Evolutionary conservation across 371 early-diverging fungal species (phyloP).

Genomic region (Mortierella sp.): DNA sequence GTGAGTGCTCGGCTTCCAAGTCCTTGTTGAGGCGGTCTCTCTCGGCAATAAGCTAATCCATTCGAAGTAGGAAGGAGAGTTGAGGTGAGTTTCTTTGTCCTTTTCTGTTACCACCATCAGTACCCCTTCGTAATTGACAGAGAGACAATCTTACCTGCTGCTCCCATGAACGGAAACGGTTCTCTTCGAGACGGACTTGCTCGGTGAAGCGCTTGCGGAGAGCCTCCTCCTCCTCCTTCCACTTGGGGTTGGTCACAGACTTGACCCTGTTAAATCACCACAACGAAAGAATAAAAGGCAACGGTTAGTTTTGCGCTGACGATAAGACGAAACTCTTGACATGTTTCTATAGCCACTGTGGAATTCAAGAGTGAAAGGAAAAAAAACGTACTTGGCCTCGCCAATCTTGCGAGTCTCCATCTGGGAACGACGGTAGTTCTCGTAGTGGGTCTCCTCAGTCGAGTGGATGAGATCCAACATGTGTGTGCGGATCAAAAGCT

Average conservation of each 20-base stretch:
- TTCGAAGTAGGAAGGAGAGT: background rate
- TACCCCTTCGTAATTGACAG: too few relatives aligned
- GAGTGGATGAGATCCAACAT: slow-evolving; percentile 94
- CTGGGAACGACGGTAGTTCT: slow-evolving; percentile 88
- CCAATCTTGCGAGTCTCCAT: slow-evolving; percentile 90
- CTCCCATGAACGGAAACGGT: slow-evolving; percentile 97
- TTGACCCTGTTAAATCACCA: slow-evolving; percentile 61
- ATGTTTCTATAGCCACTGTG: too few relatives aligned
- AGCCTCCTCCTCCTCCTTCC: slow-evolving; percentile 95
- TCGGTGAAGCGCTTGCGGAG: slow-evolving; percentile 95
- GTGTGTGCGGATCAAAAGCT: slow-evolving; percentile 93
- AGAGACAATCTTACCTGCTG: slow-evolving; percentile 74
- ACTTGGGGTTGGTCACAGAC: slow-evolving; percentile 84
- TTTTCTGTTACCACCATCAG: background rate
- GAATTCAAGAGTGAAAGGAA: too few relatives aligned
- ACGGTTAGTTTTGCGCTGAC: background rate
- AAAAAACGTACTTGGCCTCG: slow-evolving; percentile 72
- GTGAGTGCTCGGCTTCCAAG: slow-evolving; percentile 91
- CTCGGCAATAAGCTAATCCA: slow-evolving; percentile 87
- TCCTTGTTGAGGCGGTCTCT: slow-evolving; percentile 97
- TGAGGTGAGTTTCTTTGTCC: background rate
- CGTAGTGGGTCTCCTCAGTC: slow-evolving; percentile 95
- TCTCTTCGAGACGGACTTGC: slow-evolving; percentile 95
- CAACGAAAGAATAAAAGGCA: background rate
- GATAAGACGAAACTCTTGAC: background rate